Evolutionary conservation across 2,329 filamentous ascomycete species (phyloP), one percentile per base, ranked within the genome.

Genomic region (Botryotinia globosa): DNA sequence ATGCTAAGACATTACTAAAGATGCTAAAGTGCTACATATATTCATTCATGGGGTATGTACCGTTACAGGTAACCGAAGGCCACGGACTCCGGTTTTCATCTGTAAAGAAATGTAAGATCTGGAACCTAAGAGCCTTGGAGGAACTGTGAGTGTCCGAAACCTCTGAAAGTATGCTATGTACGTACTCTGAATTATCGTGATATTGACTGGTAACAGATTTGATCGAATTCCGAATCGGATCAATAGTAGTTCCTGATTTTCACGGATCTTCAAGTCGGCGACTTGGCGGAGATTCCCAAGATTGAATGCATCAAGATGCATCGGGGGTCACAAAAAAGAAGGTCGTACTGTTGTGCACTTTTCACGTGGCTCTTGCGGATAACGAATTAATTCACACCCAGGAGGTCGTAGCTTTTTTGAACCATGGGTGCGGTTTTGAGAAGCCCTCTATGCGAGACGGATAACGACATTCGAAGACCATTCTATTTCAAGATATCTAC

Each of bases 381-480:
- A 34, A 44, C 14, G 44, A 69, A 69, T 58, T 45, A 62, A 69
- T 56, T 68, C 37, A 44, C 37, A 44, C 44, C 64, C 16, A 32
- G 65, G 48, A 25, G 65, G 65, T 56, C 32, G 62, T 65, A 65
- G 29, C 62, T 65, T 29, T 48, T n/a, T n/a, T 48, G 65, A 44
- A 56, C 51, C 65, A 56, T 68, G 34, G 45, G 37, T 68, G 42
- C 29, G 65, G 65, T 56, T 68, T 68, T 56, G 18, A 18, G 20
- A 56, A 45, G 25, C 22, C 18, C 42, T 42, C 34, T 56, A 71
- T 71, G 69, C 69, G 37, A 65, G 59, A 71, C 69, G 45, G 69
- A 71, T 71, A 71, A 71, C 69, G 69, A 71, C 69, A 71, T 71
- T 54, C 51, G 20, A 64, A 45, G 20, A 32, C 44, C 69, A n/a